Evolutionary conservation across 2,329 filamentous ascomycete species (phyloP), one percentile per base, ranked within the genome.

Genomic region (Endothia cerciana): DNA sequence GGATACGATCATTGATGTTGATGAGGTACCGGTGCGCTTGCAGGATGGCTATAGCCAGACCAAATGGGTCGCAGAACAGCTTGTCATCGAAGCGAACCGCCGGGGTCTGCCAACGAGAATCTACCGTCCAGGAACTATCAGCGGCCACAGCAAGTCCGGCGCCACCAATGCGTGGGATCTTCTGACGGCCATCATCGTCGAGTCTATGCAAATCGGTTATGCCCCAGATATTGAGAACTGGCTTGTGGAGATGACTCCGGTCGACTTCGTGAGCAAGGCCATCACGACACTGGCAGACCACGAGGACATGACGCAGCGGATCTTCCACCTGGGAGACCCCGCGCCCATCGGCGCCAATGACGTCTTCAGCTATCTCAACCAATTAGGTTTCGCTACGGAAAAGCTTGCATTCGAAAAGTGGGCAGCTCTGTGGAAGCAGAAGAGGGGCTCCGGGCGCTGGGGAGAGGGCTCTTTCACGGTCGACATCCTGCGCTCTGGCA

Each of bases 171-270:
- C 90, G 0, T 94, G 89, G 80, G 91, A 94, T 82, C 78, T 94
- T 25, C 80, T 94, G 56, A 92, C 89, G 62, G 91, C 91, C 0
- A 75, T 94, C 64, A 83, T 94, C 33, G 89, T 93, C 1, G 91
- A 94, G 74, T 93, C 91, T 0, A 82, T 94, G 45, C 87, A 90
- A 62, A 82, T 94, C 3, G 91, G 91, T 6, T 85, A 86, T 70
- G 86, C 86, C 1, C 91, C 91, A 0, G 83, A 91, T 62, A 87
- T 93, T 4, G 83, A 89, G 60, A 88, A 88, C 51, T 94, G 91
- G 91, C 86, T 89, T 60, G 86, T 90, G 1, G 91, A 94, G 78
- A 94, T 94, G 91, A 93, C 91, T 0, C 91, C 91, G 0, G 91
- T 93, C 17, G 91, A 94, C 76, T 93, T 92, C 72, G 90, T 93